Conservation (phyloP, 345 rosid genomes). For the Arabidopsis arenosa region DNA sequence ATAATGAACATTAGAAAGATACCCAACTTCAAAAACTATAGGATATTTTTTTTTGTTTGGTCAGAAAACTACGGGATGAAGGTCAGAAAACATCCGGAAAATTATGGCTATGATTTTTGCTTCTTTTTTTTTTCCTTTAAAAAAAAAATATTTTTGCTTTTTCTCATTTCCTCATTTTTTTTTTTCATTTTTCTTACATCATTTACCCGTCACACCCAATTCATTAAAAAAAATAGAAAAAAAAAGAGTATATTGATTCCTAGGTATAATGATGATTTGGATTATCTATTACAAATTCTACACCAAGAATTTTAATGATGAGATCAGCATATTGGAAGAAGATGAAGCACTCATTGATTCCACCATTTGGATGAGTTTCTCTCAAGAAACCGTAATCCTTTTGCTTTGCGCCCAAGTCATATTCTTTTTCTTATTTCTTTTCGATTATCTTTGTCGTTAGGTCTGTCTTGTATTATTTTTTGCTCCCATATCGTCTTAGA, state of each 20-base stretch:
- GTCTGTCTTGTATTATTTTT: constrained; percentile 1
- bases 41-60: too few relatives aligned
- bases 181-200: not conserved
- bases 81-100: too few relatives aligned
- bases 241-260: constrained; percentile 1
- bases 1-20: constrained; percentile 12
- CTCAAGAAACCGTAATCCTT: constrained; percentile 47
- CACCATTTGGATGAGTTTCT: constrained; percentile 46
- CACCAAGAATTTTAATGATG: constrained; percentile 40
- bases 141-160: too few relatives aligned
- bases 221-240: not conserved
- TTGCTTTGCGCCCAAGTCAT: constrained; percentile 44
- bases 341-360: constrained; percentile 45
- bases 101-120: too few relatives aligned
- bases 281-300: constrained; percentile 16
- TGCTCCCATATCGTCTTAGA: constrained; percentile 13
- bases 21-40: too few relatives aligned
- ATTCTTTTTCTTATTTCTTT: constrained; percentile 8
- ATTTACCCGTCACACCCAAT: not conserved
- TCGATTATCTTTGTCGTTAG: constrained; percentile 14
- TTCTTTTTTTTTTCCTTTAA: too few relatives aligned
- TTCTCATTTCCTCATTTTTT: not conserved
- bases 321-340: constrained; percentile 35
- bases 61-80: too few relatives aligned
- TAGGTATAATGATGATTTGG: constrained; percentile 30